Evolutionary conservation across 352 stramenopile genomes (phyloP).

Genomic region (Blastocystis sp.): DNA sequence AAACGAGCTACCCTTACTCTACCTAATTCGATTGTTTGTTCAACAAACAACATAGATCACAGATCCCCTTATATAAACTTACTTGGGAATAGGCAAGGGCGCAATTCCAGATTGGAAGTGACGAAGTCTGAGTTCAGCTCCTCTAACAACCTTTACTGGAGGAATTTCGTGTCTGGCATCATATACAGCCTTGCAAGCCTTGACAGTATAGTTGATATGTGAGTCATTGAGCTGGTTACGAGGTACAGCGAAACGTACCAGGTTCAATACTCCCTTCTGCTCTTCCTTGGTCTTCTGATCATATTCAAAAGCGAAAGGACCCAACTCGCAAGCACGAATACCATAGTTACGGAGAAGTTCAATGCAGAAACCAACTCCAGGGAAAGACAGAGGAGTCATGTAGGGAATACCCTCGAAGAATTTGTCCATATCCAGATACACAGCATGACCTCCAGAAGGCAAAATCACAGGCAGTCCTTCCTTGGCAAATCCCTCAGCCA

Average conservation of each 20-base stretch:
- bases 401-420: conserved; percentile 63
- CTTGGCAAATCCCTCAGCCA: conserved; percentile 60
- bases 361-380: conserved; percentile 62
- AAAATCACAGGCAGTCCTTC: conserved; percentile 59
- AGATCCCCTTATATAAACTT: neutral
- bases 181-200: conserved; percentile 59
- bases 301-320: conserved; percentile 63
- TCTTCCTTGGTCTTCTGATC: conserved; percentile 62
- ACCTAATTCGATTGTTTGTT: neutral
- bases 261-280: conserved; percentile 59
- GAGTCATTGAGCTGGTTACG: conserved; percentile 62
- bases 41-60: neutral
- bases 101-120: conserved; percentile 62
- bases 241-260: conserved; percentile 61
- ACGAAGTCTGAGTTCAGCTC: conserved; percentile 48
- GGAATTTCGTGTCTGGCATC: conserved; percentile 56
- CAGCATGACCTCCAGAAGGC: conserved; percentile 51
- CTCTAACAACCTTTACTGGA: conserved; percentile 39
- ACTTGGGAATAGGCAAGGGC: conserved; percentile 58
- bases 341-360: conserved; percentile 59
- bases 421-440: conserved; percentile 62
- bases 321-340: conserved; percentile 61
- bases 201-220: conserved; percentile 61
- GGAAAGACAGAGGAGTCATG: conserved; percentile 57
- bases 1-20: neutral